Evolutionary conservation across 768 basidiomycete species (phyloP).

Genomic region (Pisolithus albus): DNA sequence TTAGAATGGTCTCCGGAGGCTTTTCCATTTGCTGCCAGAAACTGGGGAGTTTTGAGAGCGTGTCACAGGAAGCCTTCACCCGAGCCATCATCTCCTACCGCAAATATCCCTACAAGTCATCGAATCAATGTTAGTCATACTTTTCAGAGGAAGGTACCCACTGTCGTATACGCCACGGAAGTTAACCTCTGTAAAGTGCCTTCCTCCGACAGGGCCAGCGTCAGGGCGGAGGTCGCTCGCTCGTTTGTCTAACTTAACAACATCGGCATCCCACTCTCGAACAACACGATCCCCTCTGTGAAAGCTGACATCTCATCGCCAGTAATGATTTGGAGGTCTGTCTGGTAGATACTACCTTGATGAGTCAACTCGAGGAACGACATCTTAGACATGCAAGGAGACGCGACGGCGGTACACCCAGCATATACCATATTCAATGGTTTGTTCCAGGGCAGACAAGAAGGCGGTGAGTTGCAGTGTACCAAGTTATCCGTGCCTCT

Average conservation of each 20-base stretch:
- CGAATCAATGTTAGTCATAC: constrained; percentile 9
- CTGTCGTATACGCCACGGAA: constrained; percentile 50
- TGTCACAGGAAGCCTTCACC: constrained; percentile 37
- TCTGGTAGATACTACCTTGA: constrained; percentile 39
- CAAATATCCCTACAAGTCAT: constrained; percentile 34
- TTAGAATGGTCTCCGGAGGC: constrained; percentile 49
- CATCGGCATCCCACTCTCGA: constrained; percentile 35
- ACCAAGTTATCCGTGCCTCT: constrained; percentile 33
- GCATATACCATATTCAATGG: constrained; percentile 20
- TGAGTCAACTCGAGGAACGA: constrained; percentile 43
- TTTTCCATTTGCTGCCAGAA: constrained; percentile 50
- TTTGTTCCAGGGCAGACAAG: constrained; percentile 29
- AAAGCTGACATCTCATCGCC: constrained; percentile 6
- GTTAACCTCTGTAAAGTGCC: constrained; percentile 42
- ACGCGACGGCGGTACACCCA: constrained; percentile 27
- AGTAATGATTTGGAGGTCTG: constrained; percentile 29
- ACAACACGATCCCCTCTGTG: not conserved
- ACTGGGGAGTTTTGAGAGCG: constrained; percentile 46
- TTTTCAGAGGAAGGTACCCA: constrained; percentile 26
- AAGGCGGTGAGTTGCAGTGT: constrained; percentile 38
- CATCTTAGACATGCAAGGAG: constrained; percentile 24
- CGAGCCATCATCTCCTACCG: constrained; percentile 27
- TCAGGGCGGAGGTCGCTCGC: constrained; percentile 26
- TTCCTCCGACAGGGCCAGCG: constrained; percentile 39
- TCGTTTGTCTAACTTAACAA: constrained; percentile 31